phyloP scores from a whole-genome alignment of 495 filamentous ascomycete species.

The Aspergillus baeticus region DNA sequence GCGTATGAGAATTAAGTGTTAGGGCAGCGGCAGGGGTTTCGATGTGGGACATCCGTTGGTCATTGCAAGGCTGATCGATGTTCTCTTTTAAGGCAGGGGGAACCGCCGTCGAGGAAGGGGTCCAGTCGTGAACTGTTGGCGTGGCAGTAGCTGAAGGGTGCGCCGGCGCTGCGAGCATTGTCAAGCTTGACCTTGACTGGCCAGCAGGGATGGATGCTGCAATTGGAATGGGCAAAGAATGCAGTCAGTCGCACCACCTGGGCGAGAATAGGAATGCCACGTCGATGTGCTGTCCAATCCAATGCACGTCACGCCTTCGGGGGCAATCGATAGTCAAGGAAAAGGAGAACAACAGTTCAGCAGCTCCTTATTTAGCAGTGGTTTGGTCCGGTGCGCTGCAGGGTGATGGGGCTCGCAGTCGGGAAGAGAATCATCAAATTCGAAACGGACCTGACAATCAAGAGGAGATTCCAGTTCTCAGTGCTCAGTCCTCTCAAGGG shows the following conservation, averaged over 20 bases:
- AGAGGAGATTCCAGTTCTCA: constrained; percentile 1
- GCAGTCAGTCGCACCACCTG: constrained; percentile 23
- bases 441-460: neutral
- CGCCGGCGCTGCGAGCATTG: constrained; percentile 19
- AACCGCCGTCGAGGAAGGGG: constrained; percentile 9
- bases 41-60: constrained; percentile 12
- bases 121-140: constrained; percentile 15
- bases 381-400: constrained; percentile 2
- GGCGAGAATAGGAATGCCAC: constrained; percentile 36
- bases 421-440: neutral
- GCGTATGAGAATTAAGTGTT: constrained; percentile 18
- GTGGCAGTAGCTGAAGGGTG: constrained; percentile 21
- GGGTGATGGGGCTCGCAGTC: neutral
- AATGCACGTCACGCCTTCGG: constrained; percentile 18
- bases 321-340: neutral
- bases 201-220: constrained; percentile 8
- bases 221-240: constrained; percentile 23
- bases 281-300: constrained; percentile 31
- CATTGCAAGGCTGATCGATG: constrained; percentile 16
- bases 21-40: constrained; percentile 17
- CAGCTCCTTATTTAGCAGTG: constrained; percentile 1
- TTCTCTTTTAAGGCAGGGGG: constrained; percentile 11
- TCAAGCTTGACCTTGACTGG: constrained; percentile 19
- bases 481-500: neutral
- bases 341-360: constrained; percentile 14